Evolutionary conservation across 768 basidiomycete genomes (phyloP).

Genomic region (Boletus insuetus): DNA sequence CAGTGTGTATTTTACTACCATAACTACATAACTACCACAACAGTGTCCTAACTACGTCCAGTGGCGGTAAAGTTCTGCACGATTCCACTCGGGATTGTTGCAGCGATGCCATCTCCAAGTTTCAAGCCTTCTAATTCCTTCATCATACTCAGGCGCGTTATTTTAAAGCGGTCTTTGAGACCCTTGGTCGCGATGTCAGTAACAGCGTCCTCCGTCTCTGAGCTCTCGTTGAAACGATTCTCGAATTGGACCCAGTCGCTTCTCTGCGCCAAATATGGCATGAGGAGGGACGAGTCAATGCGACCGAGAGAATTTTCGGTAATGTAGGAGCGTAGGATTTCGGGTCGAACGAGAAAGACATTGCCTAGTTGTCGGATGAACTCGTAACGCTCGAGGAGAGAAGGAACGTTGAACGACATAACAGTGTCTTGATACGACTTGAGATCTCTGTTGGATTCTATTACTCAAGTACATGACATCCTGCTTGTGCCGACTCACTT

Average conservation of each 20-base stretch:
- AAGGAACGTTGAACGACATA: constrained; percentile 74
- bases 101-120: constrained; percentile 53
- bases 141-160: constrained; percentile 77
- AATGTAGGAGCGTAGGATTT: constrained; percentile 93
- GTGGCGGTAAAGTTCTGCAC: constrained; percentile 51
- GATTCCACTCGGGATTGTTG: constrained; percentile 57
- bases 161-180: constrained; percentile 56
- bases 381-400: constrained; percentile 92
- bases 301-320: constrained; percentile 90
- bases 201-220: constrained; percentile 42
- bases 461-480: not conserved
- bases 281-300: constrained; percentile 81
- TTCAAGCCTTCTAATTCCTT: constrained; percentile 77
- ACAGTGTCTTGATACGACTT: constrained; percentile 94
- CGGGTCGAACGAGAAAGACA: constrained; percentile 93
- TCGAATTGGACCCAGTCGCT: constrained; percentile 90
- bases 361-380: constrained; percentile 97
- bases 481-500: constrained; percentile 62
- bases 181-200: constrained; percentile 40
- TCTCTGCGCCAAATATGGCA: constrained; percentile 87
- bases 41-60: constrained; percentile 41
- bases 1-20: constrained; percentile 1
- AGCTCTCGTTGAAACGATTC: constrained; percentile 68
- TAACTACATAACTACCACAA: not conserved
- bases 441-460: constrained; percentile 64